These are phyloP conservation scores for Pseudopyricularia javanii DNA, from an alignment of 2,329 filamentous ascomycete genomes.

Conservation along the genomic window DNA sequence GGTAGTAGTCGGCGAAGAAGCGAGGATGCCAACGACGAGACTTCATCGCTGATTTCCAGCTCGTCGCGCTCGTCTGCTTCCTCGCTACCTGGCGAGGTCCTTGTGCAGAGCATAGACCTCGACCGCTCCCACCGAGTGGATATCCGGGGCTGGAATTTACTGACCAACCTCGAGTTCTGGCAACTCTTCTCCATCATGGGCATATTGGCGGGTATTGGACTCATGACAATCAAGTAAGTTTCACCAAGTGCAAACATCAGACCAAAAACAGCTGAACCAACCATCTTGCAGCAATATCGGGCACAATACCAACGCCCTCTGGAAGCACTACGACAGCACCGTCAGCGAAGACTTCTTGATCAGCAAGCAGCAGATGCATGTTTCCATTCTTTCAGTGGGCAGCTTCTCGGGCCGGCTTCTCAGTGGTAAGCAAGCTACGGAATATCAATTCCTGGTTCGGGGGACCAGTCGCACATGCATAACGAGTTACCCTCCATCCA, in stretches of 20 bases:
- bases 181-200: conserved; percentile 79
- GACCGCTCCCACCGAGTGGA: conserved; percentile 73
- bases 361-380: conserved; percentile 76
- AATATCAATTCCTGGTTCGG: not conserved
- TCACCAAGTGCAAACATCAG: not conserved
- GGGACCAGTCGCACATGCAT: not conserved
- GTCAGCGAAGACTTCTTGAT: conserved; percentile 65
- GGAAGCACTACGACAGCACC: conserved; percentile 71
- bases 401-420: conserved; percentile 74
- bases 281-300: conserved; percentile 66
- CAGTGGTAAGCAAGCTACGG: conserved; percentile 40
- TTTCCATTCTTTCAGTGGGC: conserved; percentile 82
- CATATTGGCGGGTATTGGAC: conserved; percentile 79
- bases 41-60: conserved; percentile 59
- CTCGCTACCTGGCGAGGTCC: conserved; percentile 35
- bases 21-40: conserved; percentile 43
- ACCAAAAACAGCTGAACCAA: not conserved
- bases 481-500: not conserved
- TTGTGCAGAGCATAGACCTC: conserved; percentile 51
- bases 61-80: conserved; percentile 27
- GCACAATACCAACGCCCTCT: conserved; percentile 76
- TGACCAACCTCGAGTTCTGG: conserved; percentile 73
- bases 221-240: conserved; percentile 97
- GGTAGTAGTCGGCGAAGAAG: not conserved
- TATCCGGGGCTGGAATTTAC: conserved; percentile 70